Percentiles rank a stretch among this genome's conserved stretches.
phyloP scores from a whole-genome alignment of 2,329 filamentous ascomycete genomes.

The Penicillium crustosum region DNA sequence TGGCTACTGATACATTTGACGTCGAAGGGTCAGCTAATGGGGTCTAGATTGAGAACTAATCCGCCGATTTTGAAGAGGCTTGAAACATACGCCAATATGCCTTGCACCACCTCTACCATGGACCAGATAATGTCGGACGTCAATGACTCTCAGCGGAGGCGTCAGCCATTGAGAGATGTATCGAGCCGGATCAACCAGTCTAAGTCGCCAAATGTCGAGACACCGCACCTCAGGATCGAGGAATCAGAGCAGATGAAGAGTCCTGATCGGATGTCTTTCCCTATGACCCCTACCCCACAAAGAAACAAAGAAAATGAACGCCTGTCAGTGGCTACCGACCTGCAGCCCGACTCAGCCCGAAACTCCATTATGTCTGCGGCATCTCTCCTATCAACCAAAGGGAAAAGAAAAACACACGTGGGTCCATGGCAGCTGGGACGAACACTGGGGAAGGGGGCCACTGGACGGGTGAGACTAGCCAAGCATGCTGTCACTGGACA shows the following conservation, averaged over 20 bases:
- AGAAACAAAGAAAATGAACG: slow-evolving; percentile 51
- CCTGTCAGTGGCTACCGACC: slow-evolving; percentile 53
- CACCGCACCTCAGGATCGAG: slow-evolving; percentile 15
- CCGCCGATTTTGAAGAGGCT: too few species aligned
- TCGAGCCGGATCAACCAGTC: slow-evolving; percentile 22
- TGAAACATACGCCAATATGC: neutral
- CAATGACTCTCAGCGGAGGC: slow-evolving; percentile 20
- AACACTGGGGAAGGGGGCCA: slow-evolving; percentile 85
- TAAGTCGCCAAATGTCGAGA: slow-evolving; percentile 18
- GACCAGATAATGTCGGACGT: slow-evolving; percentile 19
- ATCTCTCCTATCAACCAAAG: slow-evolving; percentile 56
- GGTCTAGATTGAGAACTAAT: neutral
- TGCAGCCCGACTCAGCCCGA: slow-evolving; percentile 50
- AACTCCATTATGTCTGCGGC: slow-evolving; percentile 56
- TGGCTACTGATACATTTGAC: neutral
- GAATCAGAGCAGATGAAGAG: slow-evolving; percentile 20
- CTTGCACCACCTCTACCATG: neutral
- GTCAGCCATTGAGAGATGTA: slow-evolving; percentile 24
- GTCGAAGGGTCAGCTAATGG: neutral
- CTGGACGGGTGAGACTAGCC: slow-evolving; percentile 81
- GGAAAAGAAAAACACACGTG: slow-evolving; percentile 69
- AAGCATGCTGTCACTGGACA: slow-evolving; percentile 77
- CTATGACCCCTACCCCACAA: slow-evolving; percentile 28
- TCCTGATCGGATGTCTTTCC: slow-evolving; percentile 30
- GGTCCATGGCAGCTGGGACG: slow-evolving; percentile 92